Base-by-base conservation (phyloP, 2,329 filamentous ascomycete species). In the Aspergillus felis region DNA sequence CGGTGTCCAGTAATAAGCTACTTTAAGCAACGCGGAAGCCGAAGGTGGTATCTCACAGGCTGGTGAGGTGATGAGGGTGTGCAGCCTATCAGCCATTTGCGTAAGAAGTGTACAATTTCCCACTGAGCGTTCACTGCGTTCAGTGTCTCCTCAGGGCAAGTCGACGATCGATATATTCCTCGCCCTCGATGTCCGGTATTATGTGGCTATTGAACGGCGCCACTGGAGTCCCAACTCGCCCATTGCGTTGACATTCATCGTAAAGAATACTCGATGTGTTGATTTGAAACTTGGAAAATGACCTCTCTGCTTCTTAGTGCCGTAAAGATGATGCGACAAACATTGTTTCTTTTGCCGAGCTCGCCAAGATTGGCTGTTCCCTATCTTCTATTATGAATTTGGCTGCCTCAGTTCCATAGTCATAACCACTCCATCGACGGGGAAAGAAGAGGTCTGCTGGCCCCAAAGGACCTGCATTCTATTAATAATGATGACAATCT, bases 1-100 rank as follows among this genome's bases (percentile, higher is more conserved):
- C 49, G 57, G 53, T 56, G 29, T 41, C 47, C 51, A 48, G 49
- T 49, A 50, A 53, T 7, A 47, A 35, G 25, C 27, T 28, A 29
- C 44, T 4, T 35, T 50, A 24, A 27, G 29, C 48, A 10, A 52
- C 41, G 52, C 56, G 55, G 28, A 42, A 20, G 14, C 55, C 32
- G 55, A 57, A 35, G 42, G 42, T 44, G 29, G 29, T 32, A 44
- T 38, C 47, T 52, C 50, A 35, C 4, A 14, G 32, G 32, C 4
- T 14, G 54, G 51, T 50, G 54, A 32, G 48, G 38, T 52, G 42
- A 56, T 56, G 22, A 44, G 42, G 42, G 42, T 24, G 22, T 24
- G 42, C 41, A 44, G 41, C 42, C 42, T 22, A 20, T 46, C 42
- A 46, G 22, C 22, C n/a, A 20, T 14, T 20, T 24, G n/a, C 22